phyloP scores from a whole-genome alignment of 2,329 filamentous ascomycete genomes.

The Venturia oleaginea region DNA sequence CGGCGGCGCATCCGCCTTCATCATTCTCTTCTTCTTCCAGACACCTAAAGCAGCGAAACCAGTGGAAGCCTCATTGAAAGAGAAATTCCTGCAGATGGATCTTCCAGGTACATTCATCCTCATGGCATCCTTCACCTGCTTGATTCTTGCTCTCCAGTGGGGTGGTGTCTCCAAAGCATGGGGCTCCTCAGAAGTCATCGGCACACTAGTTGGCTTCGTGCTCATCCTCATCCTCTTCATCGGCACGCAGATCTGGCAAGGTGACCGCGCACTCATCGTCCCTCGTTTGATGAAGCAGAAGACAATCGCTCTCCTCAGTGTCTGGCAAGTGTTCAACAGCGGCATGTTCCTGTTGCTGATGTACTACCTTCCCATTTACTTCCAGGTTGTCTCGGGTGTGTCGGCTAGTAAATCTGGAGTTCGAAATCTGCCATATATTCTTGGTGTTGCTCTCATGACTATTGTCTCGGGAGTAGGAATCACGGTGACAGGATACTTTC shows the following conservation, averaged over 20 bases:
- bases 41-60: constrained; percentile 22
- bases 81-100: constrained; percentile 37
- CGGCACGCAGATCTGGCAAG: constrained; percentile 27
- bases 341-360: constrained; percentile 30
- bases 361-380: constrained; percentile 41
- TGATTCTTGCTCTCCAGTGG: constrained; percentile 40
- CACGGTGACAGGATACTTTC: constrained; percentile 26
- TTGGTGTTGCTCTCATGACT: constrained; percentile 22
- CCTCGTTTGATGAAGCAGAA: constrained; percentile 31
- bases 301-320: constrained; percentile 25
- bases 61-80: constrained; percentile 19
- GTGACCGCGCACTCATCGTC: constrained; percentile 34
- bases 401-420: constrained; percentile 31
- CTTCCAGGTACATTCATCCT: constrained; percentile 32
- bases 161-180: constrained; percentile 27
- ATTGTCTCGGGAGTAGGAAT: constrained; percentile 20
- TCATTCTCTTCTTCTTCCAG: constrained; percentile 31
- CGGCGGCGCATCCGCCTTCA: constrained; percentile 27
- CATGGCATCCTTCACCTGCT: constrained; percentile 31
- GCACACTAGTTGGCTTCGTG: constrained; percentile 31
- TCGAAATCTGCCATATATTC: constrained; percentile 33
- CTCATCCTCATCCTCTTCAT: constrained; percentile 24
- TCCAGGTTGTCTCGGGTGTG: constrained; percentile 33
- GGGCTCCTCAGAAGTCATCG: constrained; percentile 33
- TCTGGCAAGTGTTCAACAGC: constrained; percentile 29